A percentile compares a stretch with the other conserved stretches of the same genome.
These are phyloP conservation scores for Fusarium concolor DNA, from an alignment of 2,329 filamentous ascomycete species.

Conservation along the genomic window DNA sequence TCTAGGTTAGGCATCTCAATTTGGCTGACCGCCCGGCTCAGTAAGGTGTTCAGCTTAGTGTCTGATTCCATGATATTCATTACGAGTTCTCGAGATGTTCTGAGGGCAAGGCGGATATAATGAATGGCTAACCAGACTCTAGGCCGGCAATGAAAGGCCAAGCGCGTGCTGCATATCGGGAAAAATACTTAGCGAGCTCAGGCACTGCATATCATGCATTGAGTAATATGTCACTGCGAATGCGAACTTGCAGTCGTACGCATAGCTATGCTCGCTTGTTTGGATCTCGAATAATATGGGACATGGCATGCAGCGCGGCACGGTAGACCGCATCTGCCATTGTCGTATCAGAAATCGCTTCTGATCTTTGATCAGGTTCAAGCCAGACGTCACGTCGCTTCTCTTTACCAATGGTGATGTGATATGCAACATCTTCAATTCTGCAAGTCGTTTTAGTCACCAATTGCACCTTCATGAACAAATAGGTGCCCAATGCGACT, in stretches of 20 bases:
- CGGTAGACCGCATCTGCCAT: constrained; percentile 9
- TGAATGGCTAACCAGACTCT: constrained; percentile 7
- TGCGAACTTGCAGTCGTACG: constrained; percentile 11
- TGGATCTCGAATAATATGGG: not conserved
- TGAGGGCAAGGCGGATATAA: constrained; percentile 29
- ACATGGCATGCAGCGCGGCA: constrained; percentile 11
- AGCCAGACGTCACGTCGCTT: constrained; percentile 10
- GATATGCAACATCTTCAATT: constrained; percentile 8
- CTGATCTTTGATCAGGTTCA: not conserved
- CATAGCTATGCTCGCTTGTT: constrained; percentile 1
- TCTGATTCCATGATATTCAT: constrained; percentile 8
- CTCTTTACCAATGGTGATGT: constrained; percentile 18
- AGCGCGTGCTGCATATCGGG: constrained; percentile 13
- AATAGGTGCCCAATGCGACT: constrained; percentile 34
- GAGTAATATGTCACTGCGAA: constrained; percentile 13
- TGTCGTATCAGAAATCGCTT: constrained; percentile 24
- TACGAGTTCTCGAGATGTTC: not conserved
- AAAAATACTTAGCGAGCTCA: constrained; percentile 7
- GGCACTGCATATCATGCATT: constrained; percentile 12
- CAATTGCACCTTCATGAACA: constrained; percentile 22
- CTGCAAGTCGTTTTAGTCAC: constrained; percentile 2
- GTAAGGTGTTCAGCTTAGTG: not conserved
- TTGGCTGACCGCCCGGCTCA: constrained; percentile 37
- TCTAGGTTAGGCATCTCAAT: constrained; percentile 30
- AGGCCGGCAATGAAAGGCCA: constrained; percentile 14